Base-by-base conservation (phyloP, 1,139 yeast species). In the Suhomyces taliae region DNA sequence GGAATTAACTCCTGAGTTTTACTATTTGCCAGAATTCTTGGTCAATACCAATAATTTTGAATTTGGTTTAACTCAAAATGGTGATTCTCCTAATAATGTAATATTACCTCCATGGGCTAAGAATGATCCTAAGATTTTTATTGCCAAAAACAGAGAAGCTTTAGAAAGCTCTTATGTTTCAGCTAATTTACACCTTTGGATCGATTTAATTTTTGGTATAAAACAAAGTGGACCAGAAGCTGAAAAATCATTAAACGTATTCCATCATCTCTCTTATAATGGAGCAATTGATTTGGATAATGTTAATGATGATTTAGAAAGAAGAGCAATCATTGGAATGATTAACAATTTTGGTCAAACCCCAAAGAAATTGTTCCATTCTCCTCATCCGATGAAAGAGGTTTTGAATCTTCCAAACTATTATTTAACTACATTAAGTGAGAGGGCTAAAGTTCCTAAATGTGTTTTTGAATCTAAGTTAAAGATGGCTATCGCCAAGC, bases 281-380 rank as follows among this genome's bases (percentile, higher is more conserved):
- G 96, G 96, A 1, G 89, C 91, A 0, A 83, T 88, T 26, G 82
- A 89, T 60, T 67, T 89, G 45, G 96, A 87, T 54, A 75, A 73
- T 34, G 84, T 89, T 39, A 74, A 78, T 49, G 91, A 89, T 60
- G 89, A 83, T 35, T 72, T 79, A 51, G 95, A 89, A 61, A 77
- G 85, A 52, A 73, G 83, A 35, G 93, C 95, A 0, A 77, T 85
- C 2, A 85, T 89, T 31, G 91, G 95, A 1, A 86, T 87, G 60
- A 89, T 89, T 40, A 91, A 89, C 60, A 89, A 89, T 62, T 89
- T 89, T 71, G 97, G 97, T 0, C 97, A 89, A 61, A 89, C 96
- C 0, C 97, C 97, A 1, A 61, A 77, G 40, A 87, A 85, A 55
- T 68, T 89, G 10, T 88, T 89, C 56, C 69, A 66, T 8, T 76